Evolutionary conservation across 148 eudicot genomes (phyloP), one percentile per base, ranked within the genome.

Genomic region (Tetragonia tetragonoides): DNA sequence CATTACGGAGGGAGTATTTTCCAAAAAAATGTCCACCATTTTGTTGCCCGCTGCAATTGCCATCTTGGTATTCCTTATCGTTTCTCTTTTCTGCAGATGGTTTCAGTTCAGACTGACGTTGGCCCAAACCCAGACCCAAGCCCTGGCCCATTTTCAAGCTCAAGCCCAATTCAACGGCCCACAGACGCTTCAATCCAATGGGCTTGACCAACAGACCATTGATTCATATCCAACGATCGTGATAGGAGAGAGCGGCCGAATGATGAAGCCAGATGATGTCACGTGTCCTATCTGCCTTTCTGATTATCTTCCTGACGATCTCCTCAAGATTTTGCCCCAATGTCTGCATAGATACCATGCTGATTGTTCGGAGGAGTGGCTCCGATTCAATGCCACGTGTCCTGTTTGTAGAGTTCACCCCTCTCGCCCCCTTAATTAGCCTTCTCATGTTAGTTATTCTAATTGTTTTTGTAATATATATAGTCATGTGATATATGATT

Each of bases 281-380:
- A 67, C 78, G 77, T 81, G 84, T 73, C 68, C 78, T 7, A 81
- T 81, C 21, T 81, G 84, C 39, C 77, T 81, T 54, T 16, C 18
- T 20, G 84, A 81, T 41, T 78, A 82, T 74, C 39, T 21, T 7
- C 15, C 39, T 15, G 42, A 62, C 3, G 78, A 78, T 75, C 39
- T 73, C 1, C 2, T 73, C 21, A 82, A 68, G 81, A 67, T 74
- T 40, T 6, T 82, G 57, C 84, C 84, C 6, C 46, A 82, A 49
- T 82, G 84, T 78, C 41, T 78, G 78, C 81, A 82, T 68, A 23
- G 64, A 6, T 82, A 73, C 21, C 84, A 82, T 74, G 38, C 20
- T 12, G n/a, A 82, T 38, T 82, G 84, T 16, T 63, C 78, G 34
- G 81, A 56, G 42, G 44, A 47, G 23, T 82, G 84, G 81, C 78